A percentile compares a stretch with the other conserved stretches of the same genome.
Conservation (phyloP, 2,329 filamentous ascomycete genomes). For the Colletotrichum liriopes region DNA sequence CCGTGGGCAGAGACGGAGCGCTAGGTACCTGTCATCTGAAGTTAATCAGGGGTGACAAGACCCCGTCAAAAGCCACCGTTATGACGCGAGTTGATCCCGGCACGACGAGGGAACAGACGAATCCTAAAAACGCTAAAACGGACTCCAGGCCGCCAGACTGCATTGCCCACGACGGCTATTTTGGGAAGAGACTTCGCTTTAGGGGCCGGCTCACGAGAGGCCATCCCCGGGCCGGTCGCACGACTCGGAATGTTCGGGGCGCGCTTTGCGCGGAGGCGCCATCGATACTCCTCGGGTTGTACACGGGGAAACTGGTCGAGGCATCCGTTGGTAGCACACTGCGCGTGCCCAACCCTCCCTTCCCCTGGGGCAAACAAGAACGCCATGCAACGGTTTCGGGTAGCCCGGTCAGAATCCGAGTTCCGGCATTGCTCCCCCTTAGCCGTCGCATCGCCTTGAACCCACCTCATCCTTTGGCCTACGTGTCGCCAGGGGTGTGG, state of each 20-base stretch:
- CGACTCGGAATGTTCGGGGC: neutral
- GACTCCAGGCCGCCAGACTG: neutral
- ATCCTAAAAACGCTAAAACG: slow-evolving; percentile 15
- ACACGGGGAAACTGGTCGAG: slow-evolving; percentile 11
- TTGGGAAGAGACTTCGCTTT: neutral
- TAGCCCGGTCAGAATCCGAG: neutral
- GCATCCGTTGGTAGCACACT: slow-evolving; percentile 14
- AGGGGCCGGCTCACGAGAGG: neutral
- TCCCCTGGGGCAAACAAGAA: slow-evolving; percentile 19
- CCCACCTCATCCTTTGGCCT: neutral
- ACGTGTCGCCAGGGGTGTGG: neutral
- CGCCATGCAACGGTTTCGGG: neutral
- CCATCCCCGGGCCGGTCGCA: neutral
- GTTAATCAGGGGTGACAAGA: neutral
- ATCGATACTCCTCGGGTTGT: neutral
- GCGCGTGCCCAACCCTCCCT: slow-evolving; percentile 1
- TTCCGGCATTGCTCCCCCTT: neutral
- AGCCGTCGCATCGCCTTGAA: neutral
- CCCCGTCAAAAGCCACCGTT: neutral
- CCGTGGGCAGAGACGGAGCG: too few relatives aligned
- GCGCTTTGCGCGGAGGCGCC: neutral
- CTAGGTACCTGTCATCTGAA: slow-evolving; percentile 18
- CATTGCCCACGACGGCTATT: neutral
- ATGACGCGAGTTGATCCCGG: slow-evolving; percentile 2
- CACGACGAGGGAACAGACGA: neutral